Conservation (phyloP, 129 eudicot species). For the Arctium minus region DNA sequence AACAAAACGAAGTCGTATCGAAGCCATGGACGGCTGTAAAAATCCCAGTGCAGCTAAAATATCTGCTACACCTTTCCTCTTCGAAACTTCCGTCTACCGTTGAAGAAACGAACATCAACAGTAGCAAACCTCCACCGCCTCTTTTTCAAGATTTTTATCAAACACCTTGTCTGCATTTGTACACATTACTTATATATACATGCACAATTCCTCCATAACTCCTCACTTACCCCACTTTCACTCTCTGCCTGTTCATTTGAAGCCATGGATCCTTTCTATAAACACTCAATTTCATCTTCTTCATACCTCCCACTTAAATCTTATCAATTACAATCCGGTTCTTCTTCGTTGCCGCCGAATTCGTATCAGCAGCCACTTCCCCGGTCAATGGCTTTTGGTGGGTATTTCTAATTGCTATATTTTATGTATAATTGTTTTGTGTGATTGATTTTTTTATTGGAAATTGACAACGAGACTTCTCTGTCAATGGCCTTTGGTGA, state of each 20-base stretch:
- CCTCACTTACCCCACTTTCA: neutral
- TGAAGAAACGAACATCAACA: conserved; percentile 26
- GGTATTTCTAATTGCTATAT: neutral
- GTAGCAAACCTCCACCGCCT: conserved; percentile 36
- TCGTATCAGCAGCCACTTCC: conserved; percentile 8
- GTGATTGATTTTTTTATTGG: neutral
- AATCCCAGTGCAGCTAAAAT: conserved; percentile 9
- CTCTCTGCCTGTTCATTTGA: neutral
- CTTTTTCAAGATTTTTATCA: conserved; percentile 22
- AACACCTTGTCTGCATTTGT: conserved; percentile 19
- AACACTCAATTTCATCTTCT: conserved; percentile 6
- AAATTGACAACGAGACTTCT: neutral
- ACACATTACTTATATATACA: conserved; percentile 16
- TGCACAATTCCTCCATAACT: neutral
- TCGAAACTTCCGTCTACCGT: conserved; percentile 21
- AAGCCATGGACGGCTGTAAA: neutral
- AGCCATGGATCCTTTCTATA: conserved; percentile 2
- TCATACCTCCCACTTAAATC: neutral
- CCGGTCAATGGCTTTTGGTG: neutral
- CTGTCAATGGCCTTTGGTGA: neutral
- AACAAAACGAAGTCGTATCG: conserved; percentile 3
- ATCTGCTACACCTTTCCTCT: conserved; percentile 19
- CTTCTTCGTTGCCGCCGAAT: conserved; percentile 2
- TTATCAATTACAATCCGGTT: neutral
- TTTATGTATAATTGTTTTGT: neutral